Conservation (phyloP, 768 basidiomycete species). For the Serendipita sp. region DNA sequence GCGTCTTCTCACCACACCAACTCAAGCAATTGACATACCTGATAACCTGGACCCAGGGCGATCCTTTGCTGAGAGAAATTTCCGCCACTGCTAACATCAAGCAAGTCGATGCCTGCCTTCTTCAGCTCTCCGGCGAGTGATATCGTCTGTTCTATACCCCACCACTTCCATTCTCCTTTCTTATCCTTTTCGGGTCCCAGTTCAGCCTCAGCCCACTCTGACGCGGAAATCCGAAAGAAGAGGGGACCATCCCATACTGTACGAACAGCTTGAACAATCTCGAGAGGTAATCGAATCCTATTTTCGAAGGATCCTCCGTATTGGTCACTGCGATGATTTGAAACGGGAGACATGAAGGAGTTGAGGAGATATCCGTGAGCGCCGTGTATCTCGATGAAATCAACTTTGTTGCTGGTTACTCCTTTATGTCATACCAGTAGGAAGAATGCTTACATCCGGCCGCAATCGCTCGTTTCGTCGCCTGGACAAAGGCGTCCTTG, state of each 20-base stretch:
- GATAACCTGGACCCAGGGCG: slow-evolving; percentile 38
- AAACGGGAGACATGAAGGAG: slow-evolving; percentile 56
- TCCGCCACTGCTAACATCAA: slow-evolving; percentile 58
- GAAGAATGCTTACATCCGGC: slow-evolving; percentile 39
- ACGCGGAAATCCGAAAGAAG: slow-evolving; percentile 54
- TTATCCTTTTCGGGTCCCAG: slow-evolving; percentile 36
- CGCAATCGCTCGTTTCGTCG: slow-evolving; percentile 38
- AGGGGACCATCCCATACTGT: slow-evolving; percentile 53
- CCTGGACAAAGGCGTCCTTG: slow-evolving; percentile 43
- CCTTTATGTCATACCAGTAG: slow-evolving; percentile 10
- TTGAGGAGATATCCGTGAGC: slow-evolving; percentile 62
- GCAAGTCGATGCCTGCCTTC: slow-evolving; percentile 53
- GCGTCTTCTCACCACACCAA: background rate
- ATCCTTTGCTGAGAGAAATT: slow-evolving; percentile 50
- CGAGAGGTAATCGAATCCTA: slow-evolving; percentile 51
- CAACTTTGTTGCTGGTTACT: slow-evolving; percentile 26
- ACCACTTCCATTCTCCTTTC: slow-evolving; percentile 42
- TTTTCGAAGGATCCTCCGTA: slow-evolving; percentile 66
- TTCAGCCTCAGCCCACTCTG: slow-evolving; percentile 50
- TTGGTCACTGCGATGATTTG: slow-evolving; percentile 52
- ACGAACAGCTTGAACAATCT: slow-evolving; percentile 37
- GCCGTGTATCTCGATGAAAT: slow-evolving; percentile 57
- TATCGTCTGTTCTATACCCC: slow-evolving; percentile 68
- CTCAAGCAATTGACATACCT: slow-evolving; percentile 25
- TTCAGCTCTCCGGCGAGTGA: slow-evolving; percentile 39